Percentiles rank a stretch among this genome's conserved stretches.
phyloP scores from a whole-genome alignment of 208 protist species.

The Trypanosoma scelopori region DNA sequence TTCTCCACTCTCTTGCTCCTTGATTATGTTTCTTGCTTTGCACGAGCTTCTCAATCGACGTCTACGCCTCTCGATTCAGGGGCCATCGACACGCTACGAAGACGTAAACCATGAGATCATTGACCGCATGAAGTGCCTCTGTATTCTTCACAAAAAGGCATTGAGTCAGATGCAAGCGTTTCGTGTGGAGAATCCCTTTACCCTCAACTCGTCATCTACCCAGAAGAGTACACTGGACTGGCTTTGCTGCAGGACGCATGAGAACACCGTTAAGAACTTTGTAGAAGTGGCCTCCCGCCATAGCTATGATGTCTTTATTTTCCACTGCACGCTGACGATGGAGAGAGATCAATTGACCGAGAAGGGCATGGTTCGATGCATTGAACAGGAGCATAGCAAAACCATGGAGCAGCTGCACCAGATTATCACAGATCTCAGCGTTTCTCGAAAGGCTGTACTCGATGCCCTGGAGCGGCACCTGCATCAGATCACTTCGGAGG shows the following conservation, averaged over 20 bases:
- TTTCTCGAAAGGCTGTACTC: conserved; percentile 36
- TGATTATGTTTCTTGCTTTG: conserved; percentile 60
- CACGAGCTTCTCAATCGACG: conserved; percentile 74
- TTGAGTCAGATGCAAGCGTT: conserved; percentile 67
- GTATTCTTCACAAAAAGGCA: conserved; percentile 50
- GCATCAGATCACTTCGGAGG: not conserved
- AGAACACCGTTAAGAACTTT: conserved; percentile 65
- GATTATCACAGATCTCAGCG: conserved; percentile 44
- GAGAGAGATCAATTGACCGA: conserved; percentile 64
- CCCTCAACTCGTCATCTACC: conserved; percentile 16
- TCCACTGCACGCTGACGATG: conserved; percentile 55
- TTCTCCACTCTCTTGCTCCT: conserved; percentile 56
- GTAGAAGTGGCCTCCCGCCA: conserved; percentile 75
- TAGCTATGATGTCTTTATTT: conserved; percentile 79
- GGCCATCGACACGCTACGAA: conserved; percentile 28
- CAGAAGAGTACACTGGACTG: conserved; percentile 31
- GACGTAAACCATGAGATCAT: conserved; percentile 65
- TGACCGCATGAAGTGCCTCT: conserved; percentile 58
- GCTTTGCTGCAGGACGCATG: conserved; percentile 29
- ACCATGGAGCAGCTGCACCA: conserved; percentile 34
- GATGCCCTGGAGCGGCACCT: conserved; percentile 28
- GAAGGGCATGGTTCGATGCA: conserved; percentile 44
- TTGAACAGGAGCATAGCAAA: conserved; percentile 36
- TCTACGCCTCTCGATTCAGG: conserved; percentile 43
- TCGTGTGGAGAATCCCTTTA: conserved; percentile 8